Evolutionary conservation across 305 asterid species (phyloP), one percentile per base, ranked within the genome.

Genomic region (Solanum hybrid): DNA sequence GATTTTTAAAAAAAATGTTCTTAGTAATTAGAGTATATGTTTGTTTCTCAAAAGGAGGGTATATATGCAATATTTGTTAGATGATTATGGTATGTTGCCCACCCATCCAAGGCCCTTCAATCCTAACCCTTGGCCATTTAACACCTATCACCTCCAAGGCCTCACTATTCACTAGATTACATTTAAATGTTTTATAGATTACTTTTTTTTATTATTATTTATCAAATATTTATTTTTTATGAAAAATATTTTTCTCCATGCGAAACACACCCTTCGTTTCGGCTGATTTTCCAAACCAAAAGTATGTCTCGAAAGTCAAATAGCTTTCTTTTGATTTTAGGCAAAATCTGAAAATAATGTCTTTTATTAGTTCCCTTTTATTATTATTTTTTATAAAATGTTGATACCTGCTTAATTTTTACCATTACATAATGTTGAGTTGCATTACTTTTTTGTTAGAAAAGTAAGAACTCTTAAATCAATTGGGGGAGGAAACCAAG

Each of bases 1-100:
- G 69, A 57, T 57, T 51, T 18, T 51, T 6, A 0, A 0, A 0
- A 0, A 5, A 57, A 57, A 57, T 6, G n/a, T 57, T 57, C 10
- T 16, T 51, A 16, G n/a, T 51, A 51, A 51, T 39, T 39, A 39
- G 46, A 11, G 8, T 51, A 51, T 3, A 57, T 7, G 69, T 18
- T 57, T 57, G 69, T 6, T 18, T 57, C 10, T 57, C 69, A 6
- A 57, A 57, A 57, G 22, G 2, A 57, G 5, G 10, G 69, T 57
- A 57, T 57, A 7, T 57, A 18, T 57, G 24, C 24, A 6, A 18
- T 57, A 57, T 57, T 57, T 57, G n/a, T 57, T 57, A 57, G 69
- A 57, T 18, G 24, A 57, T 51, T 18, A 57, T 18, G 24, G 2
- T 0, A 57, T 18, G n/a, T 18, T 5, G 3, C 22, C 8, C 3